A percentile compares a stretch with the other conserved stretches of the same genome.
Evolutionary conservation across 1,139 yeast genomes (phyloP).

Genomic region (Yamadazyma pseudoaaseri): DNA sequence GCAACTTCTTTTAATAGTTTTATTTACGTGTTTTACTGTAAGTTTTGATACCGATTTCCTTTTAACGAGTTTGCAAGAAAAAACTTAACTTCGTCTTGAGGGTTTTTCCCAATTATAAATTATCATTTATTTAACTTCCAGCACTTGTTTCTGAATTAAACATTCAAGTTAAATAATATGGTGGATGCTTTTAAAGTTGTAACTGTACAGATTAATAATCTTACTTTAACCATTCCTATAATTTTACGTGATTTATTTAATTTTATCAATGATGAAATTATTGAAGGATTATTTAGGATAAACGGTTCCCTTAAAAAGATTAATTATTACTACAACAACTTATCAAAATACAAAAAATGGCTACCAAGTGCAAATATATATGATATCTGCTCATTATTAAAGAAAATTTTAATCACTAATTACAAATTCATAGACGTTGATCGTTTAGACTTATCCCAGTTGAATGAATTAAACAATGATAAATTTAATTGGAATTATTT

Average conservation of each 20-base stretch:
- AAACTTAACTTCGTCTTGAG: too few species aligned
- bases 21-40: too few species aligned
- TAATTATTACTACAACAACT: conserved; percentile 15
- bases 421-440: conserved; percentile 12
- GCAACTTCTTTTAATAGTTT: too few species aligned
- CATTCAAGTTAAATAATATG: too few species aligned
- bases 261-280: conserved; percentile 18
- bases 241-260: conserved; percentile 20
- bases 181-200: conserved; percentile 14
- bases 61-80: too few species aligned
- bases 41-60: too few species aligned
- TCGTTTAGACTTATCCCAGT: conserved; percentile 7
- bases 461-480: conserved; percentile 5
- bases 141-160: too few species aligned
- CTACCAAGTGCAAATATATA: conserved; percentile 16
- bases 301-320: conserved; percentile 27
- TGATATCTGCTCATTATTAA: conserved; percentile 22
- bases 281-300: conserved; percentile 28
- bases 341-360: conserved; percentile 16
- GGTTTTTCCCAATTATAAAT: too few species aligned
- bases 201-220: conserved; percentile 10
- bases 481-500: conserved; percentile 13
- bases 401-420: conserved; percentile 16
- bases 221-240: conserved; percentile 15
- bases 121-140: too few species aligned